Conservation (phyloP, 2,329 filamentous ascomycete genomes). For the Apiospora arundinis region DNA sequence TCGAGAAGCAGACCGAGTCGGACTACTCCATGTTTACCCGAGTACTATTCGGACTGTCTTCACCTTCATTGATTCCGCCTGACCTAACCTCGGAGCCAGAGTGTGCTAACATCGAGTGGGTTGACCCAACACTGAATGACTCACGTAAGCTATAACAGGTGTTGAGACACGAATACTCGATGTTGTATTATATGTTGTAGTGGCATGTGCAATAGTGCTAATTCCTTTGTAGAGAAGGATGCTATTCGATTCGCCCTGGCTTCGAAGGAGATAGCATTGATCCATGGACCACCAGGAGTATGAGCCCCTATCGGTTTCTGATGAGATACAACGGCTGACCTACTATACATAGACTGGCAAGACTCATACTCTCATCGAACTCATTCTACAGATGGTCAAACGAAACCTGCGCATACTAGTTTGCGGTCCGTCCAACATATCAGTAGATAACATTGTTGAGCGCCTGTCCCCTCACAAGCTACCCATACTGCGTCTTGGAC, state of each 20-base stretch:
- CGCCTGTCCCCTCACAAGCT: conserved; percentile 84
- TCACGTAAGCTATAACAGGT: conserved; percentile 45
- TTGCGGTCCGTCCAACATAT: conserved; percentile 97
- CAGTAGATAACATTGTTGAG: conserved; percentile 98
- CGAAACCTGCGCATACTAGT: conserved; percentile 79
- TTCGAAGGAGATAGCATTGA: conserved; percentile 81
- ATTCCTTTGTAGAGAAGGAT: conserved; percentile 56
- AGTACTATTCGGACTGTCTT: conserved; percentile 66
- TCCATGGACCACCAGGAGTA: conserved; percentile 90
- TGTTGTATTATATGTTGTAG: no score
- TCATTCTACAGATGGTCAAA: conserved; percentile 88
- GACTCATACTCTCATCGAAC: conserved; percentile 93
- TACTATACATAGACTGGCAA: conserved; percentile 78
- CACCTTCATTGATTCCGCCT: conserved; percentile 54
- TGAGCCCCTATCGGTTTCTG: conserved; percentile 20
- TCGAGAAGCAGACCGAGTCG: conserved; percentile 62
- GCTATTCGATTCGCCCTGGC: conserved; percentile 83
- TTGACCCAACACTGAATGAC: conserved; percentile 67
- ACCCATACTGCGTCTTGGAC: conserved; percentile 87
- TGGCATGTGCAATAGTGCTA: background rate
- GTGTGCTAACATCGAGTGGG: conserved; percentile 59
- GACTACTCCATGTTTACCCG: conserved; percentile 66
- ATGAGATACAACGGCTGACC: background rate
- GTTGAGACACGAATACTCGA: no score
- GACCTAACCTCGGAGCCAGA: conserved; percentile 50